Evolutionary conservation across 2,329 filamentous ascomycete genomes (phyloP).

Genomic region (Fonsecaea pedrosoi): DNA sequence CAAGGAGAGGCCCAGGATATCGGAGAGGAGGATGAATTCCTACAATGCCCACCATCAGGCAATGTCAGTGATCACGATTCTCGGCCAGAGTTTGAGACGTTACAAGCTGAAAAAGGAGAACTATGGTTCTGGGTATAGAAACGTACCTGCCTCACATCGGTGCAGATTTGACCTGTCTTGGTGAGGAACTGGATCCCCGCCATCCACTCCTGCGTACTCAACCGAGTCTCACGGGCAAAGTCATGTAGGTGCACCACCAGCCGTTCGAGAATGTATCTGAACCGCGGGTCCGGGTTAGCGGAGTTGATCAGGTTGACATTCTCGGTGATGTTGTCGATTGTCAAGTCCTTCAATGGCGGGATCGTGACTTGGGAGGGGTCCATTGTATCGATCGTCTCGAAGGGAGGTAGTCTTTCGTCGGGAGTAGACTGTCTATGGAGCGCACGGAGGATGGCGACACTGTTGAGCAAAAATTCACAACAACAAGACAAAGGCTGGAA

Average conservation of each 20-base stretch:
- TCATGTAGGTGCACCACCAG: slow-evolving; percentile 81
- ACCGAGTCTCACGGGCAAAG: slow-evolving; percentile 77
- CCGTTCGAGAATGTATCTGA: slow-evolving; percentile 75
- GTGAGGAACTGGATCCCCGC: slow-evolving; percentile 74
- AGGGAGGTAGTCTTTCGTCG: too few relatives aligned
- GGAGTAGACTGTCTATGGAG: too few relatives aligned
- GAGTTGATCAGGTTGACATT: slow-evolving; percentile 71
- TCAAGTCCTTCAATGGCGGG: slow-evolving; percentile 46
- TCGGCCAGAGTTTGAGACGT: too few relatives aligned
- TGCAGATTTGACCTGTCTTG: slow-evolving; percentile 74
- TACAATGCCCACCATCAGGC: slow-evolving; percentile 40
- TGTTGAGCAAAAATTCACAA: neutral
- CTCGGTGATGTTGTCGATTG: slow-evolving; percentile 44
- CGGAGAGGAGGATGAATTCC: slow-evolving; percentile 83
- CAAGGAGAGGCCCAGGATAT: slow-evolving; percentile 78
- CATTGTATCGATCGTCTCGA: slow-evolving; percentile 41
- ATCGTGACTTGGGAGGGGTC: slow-evolving; percentile 52
- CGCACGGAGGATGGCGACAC: too few relatives aligned
- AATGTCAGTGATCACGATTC: too few relatives aligned
- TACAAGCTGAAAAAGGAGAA: too few relatives aligned
- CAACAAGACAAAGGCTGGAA: neutral
- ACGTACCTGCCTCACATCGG: slow-evolving; percentile 72
- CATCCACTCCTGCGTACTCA: slow-evolving; percentile 82
- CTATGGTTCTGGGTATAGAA: too few relatives aligned
- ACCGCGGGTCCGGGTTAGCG: slow-evolving; percentile 67